These are phyloP conservation scores for Phytophthora cactorum DNA, from an alignment of 352 stramenopile genomes.

Conservation along the genomic window DNA sequence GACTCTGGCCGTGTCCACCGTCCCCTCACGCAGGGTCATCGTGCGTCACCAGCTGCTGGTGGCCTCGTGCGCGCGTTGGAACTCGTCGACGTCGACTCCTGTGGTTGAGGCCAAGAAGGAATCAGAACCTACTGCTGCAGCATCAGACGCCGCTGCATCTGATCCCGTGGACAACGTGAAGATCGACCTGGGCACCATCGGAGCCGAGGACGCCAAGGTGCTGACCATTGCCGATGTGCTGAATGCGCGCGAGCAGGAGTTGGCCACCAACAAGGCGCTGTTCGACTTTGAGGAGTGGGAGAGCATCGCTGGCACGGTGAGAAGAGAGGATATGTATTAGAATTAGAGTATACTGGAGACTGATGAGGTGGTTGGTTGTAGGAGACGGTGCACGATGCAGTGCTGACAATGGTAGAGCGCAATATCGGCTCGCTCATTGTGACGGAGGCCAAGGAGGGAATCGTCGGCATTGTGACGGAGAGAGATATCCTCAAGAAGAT, in stretches of 20 bases:
- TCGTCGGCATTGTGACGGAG: slow-evolving; percentile 87
- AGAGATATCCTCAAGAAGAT: slow-evolving; percentile 84
- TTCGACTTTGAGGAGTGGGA: slow-evolving; percentile 78
- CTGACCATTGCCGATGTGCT: slow-evolving; percentile 81
- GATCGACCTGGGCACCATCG: slow-evolving; percentile 60
- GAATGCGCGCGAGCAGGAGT: slow-evolving; percentile 58
- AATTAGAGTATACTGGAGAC: not conserved
- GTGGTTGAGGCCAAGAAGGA: slow-evolving; percentile 13
- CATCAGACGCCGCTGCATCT: slow-evolving; percentile 9
- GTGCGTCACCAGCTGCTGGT: slow-evolving; percentile 27
- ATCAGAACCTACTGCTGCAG: not conserved
- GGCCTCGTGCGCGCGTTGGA: slow-evolving; percentile 28
- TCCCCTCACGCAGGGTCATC: slow-evolving; percentile 3
- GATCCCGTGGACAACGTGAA: slow-evolving; percentile 41
- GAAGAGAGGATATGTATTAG: slow-evolving; percentile 2
- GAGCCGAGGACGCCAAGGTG: slow-evolving; percentile 68
- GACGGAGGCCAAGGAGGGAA: slow-evolving; percentile 69
- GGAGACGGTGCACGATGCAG: slow-evolving; percentile 79
- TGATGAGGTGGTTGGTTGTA: slow-evolving; percentile 33
- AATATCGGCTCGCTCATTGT: slow-evolving; percentile 86
- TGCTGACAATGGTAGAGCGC: slow-evolving; percentile 79
- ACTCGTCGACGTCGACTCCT: slow-evolving; percentile 18
- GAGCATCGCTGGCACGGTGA: slow-evolving; percentile 68
- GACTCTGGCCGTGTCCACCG: slow-evolving; percentile 1
- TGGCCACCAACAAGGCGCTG: slow-evolving; percentile 43